Evolutionary conservation across 352 stramenopile species (phyloP).

Genomic region (Pythium chondricola): DNA sequence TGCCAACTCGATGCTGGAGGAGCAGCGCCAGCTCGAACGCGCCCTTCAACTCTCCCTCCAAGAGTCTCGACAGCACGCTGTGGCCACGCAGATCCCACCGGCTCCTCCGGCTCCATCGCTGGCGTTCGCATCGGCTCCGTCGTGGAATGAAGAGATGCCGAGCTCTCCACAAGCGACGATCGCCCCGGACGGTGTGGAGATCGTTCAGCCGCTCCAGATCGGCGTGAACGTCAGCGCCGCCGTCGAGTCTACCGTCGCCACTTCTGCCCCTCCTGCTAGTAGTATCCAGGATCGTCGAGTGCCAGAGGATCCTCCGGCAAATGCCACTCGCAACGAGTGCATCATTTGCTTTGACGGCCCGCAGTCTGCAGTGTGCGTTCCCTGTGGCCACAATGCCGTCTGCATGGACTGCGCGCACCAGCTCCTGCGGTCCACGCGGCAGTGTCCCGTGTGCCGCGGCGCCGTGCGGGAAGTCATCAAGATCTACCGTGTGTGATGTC

Average conservation of each 20-base stretch:
- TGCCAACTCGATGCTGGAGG: slow-evolving; percentile 26
- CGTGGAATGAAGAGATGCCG: slow-evolving; percentile 14
- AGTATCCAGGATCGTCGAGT: too few species aligned
- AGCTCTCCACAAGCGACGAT: slow-evolving; percentile 40
- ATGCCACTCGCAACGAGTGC: slow-evolving; percentile 38
- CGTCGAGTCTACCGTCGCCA: not conserved
- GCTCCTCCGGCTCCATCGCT: not conserved
- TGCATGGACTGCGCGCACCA: slow-evolving; percentile 75
- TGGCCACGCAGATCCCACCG: not conserved
- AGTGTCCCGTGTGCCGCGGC: slow-evolving; percentile 73
- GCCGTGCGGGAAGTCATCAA: slow-evolving; percentile 72
- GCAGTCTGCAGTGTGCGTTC: slow-evolving; percentile 70
- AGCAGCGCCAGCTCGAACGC: slow-evolving; percentile 52
- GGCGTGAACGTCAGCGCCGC: not conserved
- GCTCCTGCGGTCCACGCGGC: slow-evolving; percentile 47
- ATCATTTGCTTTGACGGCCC: slow-evolving; percentile 81
- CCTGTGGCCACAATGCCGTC: slow-evolving; percentile 83
- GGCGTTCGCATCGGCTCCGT: slow-evolving; percentile 21
- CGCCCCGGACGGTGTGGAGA: slow-evolving; percentile 68
- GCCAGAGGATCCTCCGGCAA: too few species aligned
- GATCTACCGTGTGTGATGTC: slow-evolving; percentile 55
- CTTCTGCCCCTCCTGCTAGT: not conserved
- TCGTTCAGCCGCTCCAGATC: slow-evolving; percentile 45
- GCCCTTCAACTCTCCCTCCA: slow-evolving; percentile 52
- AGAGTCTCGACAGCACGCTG: slow-evolving; percentile 29